These are phyloP conservation scores for Ascochyta viciae-villosae DNA, from an alignment of 2,329 filamentous ascomycete species.

Conservation along the genomic window DNA sequence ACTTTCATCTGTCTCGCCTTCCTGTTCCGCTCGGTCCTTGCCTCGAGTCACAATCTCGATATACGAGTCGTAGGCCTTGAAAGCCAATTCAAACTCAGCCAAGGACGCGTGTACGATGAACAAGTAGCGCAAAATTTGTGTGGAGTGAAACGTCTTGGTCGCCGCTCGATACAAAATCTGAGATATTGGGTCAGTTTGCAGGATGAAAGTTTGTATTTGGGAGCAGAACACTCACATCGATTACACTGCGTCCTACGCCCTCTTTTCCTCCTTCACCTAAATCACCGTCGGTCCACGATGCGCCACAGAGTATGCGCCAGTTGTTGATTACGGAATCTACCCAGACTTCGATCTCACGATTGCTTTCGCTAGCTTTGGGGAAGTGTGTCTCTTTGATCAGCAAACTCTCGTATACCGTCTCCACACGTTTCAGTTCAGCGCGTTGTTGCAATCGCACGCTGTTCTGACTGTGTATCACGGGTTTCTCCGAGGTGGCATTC, in stretches of 20 bases:
- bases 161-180: slow-evolving; percentile 87
- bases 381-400: slow-evolving; percentile 82
- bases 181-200: slow-evolving; percentile 9
- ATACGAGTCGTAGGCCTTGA: slow-evolving; percentile 92
- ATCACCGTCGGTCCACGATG: slow-evolving; percentile 80
- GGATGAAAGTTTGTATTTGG: neutral
- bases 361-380: slow-evolving; percentile 80
- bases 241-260: slow-evolving; percentile 74
- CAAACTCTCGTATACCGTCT: slow-evolving; percentile 79
- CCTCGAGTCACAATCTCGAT: slow-evolving; percentile 85
- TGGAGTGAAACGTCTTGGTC: slow-evolving; percentile 94
- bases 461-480: slow-evolving; percentile 30
- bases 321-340: slow-evolving; percentile 81
- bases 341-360: slow-evolving; percentile 82
- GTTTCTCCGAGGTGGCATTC: slow-evolving; percentile 29
- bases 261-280: slow-evolving; percentile 82
- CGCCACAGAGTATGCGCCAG: slow-evolving; percentile 82
- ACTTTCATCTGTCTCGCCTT: slow-evolving; percentile 69
- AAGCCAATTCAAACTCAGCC: slow-evolving; percentile 89
- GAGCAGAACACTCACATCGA: slow-evolving; percentile 62
- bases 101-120: slow-evolving; percentile 87
- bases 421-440: slow-evolving; percentile 79
- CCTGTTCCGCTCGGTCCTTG: slow-evolving; percentile 82
- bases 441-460: slow-evolving; percentile 60
- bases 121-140: slow-evolving; percentile 81